These are phyloP conservation scores for Carallia brachiata DNA, from an alignment of 345 rosid species.

Conservation along the genomic window DNA sequence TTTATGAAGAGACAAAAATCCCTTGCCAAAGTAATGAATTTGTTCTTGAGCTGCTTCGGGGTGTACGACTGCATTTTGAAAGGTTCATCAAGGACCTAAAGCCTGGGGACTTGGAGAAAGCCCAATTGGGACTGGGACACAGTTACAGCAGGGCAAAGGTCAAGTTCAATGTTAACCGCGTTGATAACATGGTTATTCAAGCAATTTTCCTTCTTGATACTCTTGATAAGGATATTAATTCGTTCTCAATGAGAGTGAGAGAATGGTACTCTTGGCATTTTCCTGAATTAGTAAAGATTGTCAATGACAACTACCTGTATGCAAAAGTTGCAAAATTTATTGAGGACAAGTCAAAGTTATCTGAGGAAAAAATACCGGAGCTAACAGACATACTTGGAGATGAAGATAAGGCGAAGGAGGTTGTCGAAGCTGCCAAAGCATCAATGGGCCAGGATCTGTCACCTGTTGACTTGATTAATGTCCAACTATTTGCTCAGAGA, in stretches of 20 bases:
- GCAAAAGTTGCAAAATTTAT: slow-evolving; percentile 67
- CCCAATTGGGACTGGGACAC: slow-evolving; percentile 93
- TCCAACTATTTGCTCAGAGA: slow-evolving; percentile 75
- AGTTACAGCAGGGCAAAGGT: slow-evolving; percentile 97
- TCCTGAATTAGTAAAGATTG: slow-evolving; percentile 89
- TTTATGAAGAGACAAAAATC: slow-evolving; percentile 65
- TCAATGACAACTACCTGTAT: slow-evolving; percentile 87
- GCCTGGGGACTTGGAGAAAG: slow-evolving; percentile 90
- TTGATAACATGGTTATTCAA: slow-evolving; percentile 94
- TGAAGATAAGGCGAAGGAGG: slow-evolving; percentile 88
- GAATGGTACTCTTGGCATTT: slow-evolving; percentile 99
- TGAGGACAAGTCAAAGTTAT: slow-evolving; percentile 66
- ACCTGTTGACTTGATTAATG: slow-evolving; percentile 78
- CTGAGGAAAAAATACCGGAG: slow-evolving; percentile 55
- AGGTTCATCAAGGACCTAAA: slow-evolving; percentile 85
- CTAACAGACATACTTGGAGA: slow-evolving; percentile 78
- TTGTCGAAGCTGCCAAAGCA: slow-evolving; percentile 92
- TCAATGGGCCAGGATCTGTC: slow-evolving; percentile 96
- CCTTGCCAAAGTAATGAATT: slow-evolving; percentile 89
- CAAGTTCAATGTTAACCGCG: slow-evolving; percentile 89
- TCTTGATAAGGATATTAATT: slow-evolving; percentile 86
- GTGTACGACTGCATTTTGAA: slow-evolving; percentile 76
- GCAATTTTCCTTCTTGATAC: slow-evolving; percentile 86
- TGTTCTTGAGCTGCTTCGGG: slow-evolving; percentile 85
- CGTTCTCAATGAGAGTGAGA: slow-evolving; percentile 91